Base-by-base conservation (phyloP, 371 early-diverging fungal genomes). In the Phascolomyces articulosus region DNA sequence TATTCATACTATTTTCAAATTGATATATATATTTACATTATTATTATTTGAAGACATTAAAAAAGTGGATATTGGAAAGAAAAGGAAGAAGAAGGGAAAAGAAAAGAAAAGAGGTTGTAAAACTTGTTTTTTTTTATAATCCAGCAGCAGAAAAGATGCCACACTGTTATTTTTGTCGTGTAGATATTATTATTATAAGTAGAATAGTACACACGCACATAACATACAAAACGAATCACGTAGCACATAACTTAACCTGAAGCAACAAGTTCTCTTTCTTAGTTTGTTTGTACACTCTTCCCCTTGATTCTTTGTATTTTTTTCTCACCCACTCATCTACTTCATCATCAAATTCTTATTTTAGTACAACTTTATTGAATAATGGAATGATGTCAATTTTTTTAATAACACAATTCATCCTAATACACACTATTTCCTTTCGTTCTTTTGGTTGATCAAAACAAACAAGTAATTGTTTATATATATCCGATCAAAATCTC, bases 71-170 rank as follows among this genome's bases (percentile, higher is more conserved):
- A 9, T 34, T 28, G n/a, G 21, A 58, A 16, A n/a, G 57, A 59
- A 63, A 59, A 54, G 40, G 44, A 57, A 47, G 63, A 34, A 63
- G 54, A 58, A 65, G 29, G 24, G 47, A 63, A 48, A 60, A 58
- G 40, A 41, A 29, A 26, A 44, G 29, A 53, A 47, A 54, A 60
- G 31, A 31, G 34, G 54, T 44, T 48, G 21, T 26, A 62, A 26
- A 34, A 38, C 34, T 4, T n/a, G 24, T 20, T 51, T 51, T 51
- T 51, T 49, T 51, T 23, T 20, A 51, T 51, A 13, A 3, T 51
- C n/a, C n/a, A n/a, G n/a, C n/a, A n/a, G n/a, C n/a, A n/a, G n/a
- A n/a, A n/a, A n/a, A n/a, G n/a, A n/a, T n/a, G n/a, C n/a, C n/a
- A n/a, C n/a, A n/a, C n/a, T n/a, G n/a, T n/a, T n/a, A n/a, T n/a